These are phyloP conservation scores for Galeopsis tetrahit DNA, from an alignment of 257 asterid genomes.

Conservation along the genomic window DNA sequence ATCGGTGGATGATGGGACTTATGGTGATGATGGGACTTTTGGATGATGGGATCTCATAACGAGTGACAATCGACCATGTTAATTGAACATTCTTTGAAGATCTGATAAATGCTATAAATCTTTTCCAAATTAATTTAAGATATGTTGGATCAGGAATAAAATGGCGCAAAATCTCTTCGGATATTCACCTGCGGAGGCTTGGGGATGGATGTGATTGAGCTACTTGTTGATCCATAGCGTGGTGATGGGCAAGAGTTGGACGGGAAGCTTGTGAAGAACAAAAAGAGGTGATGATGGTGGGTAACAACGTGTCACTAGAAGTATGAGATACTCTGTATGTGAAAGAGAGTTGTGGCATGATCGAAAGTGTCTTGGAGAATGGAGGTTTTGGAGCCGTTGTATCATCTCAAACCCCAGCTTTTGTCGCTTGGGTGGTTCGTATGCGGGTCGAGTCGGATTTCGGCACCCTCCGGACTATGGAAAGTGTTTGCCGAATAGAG, in stretches of 20 bases:
- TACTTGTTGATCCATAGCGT: constrained; percentile 57
- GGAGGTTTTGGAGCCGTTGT: constrained; percentile 74
- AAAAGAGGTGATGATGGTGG: constrained; percentile 49
- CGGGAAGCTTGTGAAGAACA: constrained; percentile 73
- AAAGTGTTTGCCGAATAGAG: too few relatives aligned
- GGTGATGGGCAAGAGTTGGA: constrained; percentile 94
- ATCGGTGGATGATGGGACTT: constrained; percentile 57
- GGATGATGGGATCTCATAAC: constrained; percentile 78
- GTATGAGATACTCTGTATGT: constrained; percentile 72
- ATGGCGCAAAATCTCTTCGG: constrained; percentile 75
- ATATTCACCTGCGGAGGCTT: constrained; percentile 71
- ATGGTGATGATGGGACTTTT: too few relatives aligned
- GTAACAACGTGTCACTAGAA: constrained; percentile 49
- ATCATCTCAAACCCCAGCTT: constrained; percentile 47
- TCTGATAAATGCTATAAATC: background rate
- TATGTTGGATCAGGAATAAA: constrained; percentile 62
- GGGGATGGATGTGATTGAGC: constrained; percentile 61
- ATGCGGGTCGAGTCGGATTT: constrained; percentile 59
- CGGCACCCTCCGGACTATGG: constrained; percentile 31
- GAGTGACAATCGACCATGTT: constrained; percentile 75
- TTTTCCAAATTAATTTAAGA: background rate
- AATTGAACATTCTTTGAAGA: constrained; percentile 47
- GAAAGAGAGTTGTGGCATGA: constrained; percentile 78
- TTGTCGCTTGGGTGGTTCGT: constrained; percentile 43
- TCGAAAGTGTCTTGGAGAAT: constrained; percentile 56